Evolutionary conservation across 768 basidiomycete genomes (phyloP), one percentile per base, ranked within the genome.

Genomic region (Podaxis sp.): DNA sequence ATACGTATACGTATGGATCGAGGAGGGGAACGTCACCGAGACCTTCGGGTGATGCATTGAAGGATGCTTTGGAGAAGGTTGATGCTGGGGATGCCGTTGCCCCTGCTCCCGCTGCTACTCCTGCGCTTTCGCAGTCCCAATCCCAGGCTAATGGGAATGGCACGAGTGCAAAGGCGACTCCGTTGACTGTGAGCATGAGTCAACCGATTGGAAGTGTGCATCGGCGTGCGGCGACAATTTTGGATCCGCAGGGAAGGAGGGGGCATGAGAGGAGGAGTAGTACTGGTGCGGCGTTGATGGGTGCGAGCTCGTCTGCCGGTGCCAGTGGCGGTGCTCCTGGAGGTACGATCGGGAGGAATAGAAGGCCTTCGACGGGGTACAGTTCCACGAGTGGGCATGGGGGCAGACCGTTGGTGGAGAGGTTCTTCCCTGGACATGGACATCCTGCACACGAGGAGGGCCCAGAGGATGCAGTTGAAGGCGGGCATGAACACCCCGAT

Each of bases 251-350:
- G 53, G 83, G 86, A 27, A 79, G 86, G 24, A 76, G 79, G 13
- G 78, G 86, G 47, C 91, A 93, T 70, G 89, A 90, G 65, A 79
- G 91, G 69, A 75, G 92, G 69, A 91, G 89, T 69, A 92, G 90
- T 68, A 90, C 88, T 0, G 88, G 90, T 27, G 90, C 84, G 24
- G 84, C 86, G 43, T 79, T 84, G 41, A 70, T 79, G 68, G 65
- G 69, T 24, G 59, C 54, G n/a, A 63, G 61, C 19, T 55, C 61
- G 12, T 58, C 63, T 3, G 46, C 59, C 27, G 66, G 69, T 53
- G 61, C 63, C 22, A 38, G 61, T 4, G 49, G 55, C n/a, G 57
- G 57, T 47, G 54, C 66, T 52, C 64, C 78, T 25, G 82, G 80
- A 12, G 86, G 85, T 15, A 85, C 87, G 3, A 80, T 90, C 63